phyloP scores from a whole-genome alignment of 768 basidiomycete genomes.

The Russula emetica region DNA sequence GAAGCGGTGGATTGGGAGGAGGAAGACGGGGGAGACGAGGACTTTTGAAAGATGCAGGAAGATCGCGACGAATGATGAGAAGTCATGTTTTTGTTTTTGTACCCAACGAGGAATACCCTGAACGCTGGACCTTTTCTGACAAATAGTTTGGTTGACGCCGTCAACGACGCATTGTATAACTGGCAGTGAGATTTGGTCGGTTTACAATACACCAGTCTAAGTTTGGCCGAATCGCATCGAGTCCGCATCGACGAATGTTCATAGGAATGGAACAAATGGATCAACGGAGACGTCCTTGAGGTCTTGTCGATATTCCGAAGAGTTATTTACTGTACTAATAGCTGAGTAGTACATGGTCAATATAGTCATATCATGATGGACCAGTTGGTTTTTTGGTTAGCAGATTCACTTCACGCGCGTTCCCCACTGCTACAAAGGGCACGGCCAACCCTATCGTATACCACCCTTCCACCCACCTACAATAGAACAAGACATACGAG shows the following conservation, averaged over 20 bases:
- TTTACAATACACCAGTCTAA: too few relatives aligned
- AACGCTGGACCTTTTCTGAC: background rate
- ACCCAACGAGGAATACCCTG: background rate
- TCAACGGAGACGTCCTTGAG: too few relatives aligned
- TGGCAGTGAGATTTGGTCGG: too few relatives aligned
- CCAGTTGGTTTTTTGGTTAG: background rate
- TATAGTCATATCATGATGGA: background rate
- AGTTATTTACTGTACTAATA: background rate
- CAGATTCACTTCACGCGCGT: background rate
- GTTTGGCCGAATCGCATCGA: too few relatives aligned
- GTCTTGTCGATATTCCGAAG: too few relatives aligned
- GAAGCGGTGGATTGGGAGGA: slow-evolving; percentile 50
- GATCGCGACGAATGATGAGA: background rate
- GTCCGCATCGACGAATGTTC: too few relatives aligned
- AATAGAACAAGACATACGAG: slow-evolving; percentile 10
- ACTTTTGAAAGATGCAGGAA: slow-evolving; percentile 26
- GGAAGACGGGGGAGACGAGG: slow-evolving; percentile 38
- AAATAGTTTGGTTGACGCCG: background rate
- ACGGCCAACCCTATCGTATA: slow-evolving; percentile 2
- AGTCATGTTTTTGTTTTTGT: background rate
- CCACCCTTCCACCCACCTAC: background rate
- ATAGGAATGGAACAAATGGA: too few relatives aligned
- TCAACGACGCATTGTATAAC: too few relatives aligned
- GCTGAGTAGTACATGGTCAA: background rate
- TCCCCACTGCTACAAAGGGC: background rate